Evolutionary conservation across 1,284 basidiomycete species (phyloP).

Genomic region (Golubevia pallescens): DNA sequence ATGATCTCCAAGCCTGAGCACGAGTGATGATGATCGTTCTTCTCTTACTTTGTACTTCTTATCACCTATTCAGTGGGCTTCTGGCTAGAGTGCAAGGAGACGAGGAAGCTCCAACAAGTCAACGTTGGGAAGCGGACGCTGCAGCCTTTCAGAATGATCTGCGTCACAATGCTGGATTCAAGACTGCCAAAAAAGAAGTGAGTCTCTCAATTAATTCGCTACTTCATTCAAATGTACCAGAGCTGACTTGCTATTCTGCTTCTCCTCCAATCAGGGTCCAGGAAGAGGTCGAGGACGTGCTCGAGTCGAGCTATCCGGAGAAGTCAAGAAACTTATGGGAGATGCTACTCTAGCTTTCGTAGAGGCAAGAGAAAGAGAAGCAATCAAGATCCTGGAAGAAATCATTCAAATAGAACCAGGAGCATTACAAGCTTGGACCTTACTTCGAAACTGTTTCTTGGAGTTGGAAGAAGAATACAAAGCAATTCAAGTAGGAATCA

Average conservation of each 20-base stretch:
- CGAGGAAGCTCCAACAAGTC: not conserved
- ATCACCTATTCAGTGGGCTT: not conserved
- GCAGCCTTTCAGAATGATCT: not conserved
- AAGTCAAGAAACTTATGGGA: constrained; percentile 39
- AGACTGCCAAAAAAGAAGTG: not conserved
- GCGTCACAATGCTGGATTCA: not conserved
- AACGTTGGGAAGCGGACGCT: not conserved
- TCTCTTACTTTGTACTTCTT: not conserved
- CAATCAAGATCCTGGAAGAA: constrained; percentile 52
- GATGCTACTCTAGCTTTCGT: constrained; percentile 51
- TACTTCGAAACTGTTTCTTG: constrained; percentile 41
- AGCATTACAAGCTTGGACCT: constrained; percentile 50
- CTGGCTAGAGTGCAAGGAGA: not conserved
- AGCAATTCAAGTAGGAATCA: constrained; percentile 51
- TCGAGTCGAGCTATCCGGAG: constrained; percentile 25
- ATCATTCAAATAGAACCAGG: constrained; percentile 60
- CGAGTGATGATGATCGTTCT: not conserved
- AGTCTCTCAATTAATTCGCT: not conserved
- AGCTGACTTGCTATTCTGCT: not conserved
- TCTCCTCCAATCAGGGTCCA: not conserved
- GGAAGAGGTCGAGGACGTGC: not conserved
- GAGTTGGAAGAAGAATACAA: constrained; percentile 33
- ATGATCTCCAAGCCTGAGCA: too few species aligned
- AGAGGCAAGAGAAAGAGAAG: constrained; percentile 29
- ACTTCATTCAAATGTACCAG: not conserved